Evolutionary conservation across 306 rosid species (phyloP).

Genomic region (Castanea sativa): DNA sequence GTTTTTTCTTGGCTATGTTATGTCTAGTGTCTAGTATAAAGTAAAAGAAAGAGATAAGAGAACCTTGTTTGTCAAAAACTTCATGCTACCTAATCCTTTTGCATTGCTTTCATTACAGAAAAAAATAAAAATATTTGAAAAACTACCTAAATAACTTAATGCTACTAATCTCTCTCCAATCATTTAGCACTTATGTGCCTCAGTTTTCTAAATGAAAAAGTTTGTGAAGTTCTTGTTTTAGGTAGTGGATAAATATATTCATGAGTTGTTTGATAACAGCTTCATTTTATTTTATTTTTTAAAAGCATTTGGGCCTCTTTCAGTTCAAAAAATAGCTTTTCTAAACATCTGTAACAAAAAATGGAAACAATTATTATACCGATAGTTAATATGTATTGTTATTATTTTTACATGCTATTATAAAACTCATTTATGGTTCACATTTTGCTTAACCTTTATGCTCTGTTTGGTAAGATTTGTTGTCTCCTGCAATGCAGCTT

Average conservation of each 20-base stretch:
- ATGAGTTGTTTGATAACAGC: too few species aligned
- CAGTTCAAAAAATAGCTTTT: neutral
- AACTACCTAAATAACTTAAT: too few species aligned
- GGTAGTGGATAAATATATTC: neutral
- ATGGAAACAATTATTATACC: neutral
- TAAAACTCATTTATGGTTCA: neutral
- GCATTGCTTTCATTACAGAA: too few species aligned
- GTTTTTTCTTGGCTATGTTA: constrained; percentile 22
- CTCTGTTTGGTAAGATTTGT: constrained; percentile 8
- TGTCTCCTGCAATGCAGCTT: constrained; percentile 60
- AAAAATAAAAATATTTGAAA: too few species aligned
- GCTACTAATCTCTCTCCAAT: too few species aligned
- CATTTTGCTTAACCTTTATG: constrained; percentile 3
- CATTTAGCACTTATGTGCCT: too few species aligned
- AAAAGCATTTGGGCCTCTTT: too few species aligned
- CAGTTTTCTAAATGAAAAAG: neutral
- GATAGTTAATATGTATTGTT: neutral
- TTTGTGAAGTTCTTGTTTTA: neutral
- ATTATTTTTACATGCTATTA: neutral
- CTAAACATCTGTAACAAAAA: neutral
- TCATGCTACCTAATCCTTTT: neutral
- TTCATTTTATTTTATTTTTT: too few species aligned
- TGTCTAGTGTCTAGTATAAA: neutral
- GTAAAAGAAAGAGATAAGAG: neutral
- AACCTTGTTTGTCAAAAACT: neutral